Evolutionary conservation across 2,329 filamentous ascomycete genomes (phyloP), one percentile per base, ranked within the genome.

Genomic region (Allantophomopsis cytisporea): DNA sequence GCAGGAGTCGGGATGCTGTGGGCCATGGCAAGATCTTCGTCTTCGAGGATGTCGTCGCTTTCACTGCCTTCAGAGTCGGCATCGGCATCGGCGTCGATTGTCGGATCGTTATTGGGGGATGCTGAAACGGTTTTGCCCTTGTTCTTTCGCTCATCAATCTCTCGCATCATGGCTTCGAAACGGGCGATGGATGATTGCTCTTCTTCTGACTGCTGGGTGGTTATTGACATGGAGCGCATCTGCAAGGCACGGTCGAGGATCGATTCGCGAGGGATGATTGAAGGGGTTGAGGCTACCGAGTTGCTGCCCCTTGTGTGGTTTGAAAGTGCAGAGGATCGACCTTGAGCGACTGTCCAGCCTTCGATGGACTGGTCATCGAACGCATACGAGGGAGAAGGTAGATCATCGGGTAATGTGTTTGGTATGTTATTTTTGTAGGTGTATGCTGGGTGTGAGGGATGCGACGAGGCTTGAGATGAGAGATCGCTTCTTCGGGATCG

Each of bases 161-260:
- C 71, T 16, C 66, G 62, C 76, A 81, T 80, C 34, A 81, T 54
- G 3, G 75, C 76, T 39, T 80, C 76, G 39, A 80, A 81, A 16
- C 73, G 65, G 8, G 75, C 76, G 23, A 80, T 62, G 1, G 76
- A 80, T 46, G 69, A 80, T 13, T 80, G 59, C 42, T 78, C 76
- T 47, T 74, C 74, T 11, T 41, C 46, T n/a, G 48, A 46, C 7
- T 38, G 31, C 11, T 28, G 23, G 11, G 7, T 28, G 11, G 7
- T 28, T 28, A 28, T 28, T 28, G 23, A 28, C 23, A 28, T 28
- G 1, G 56, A 47, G 7, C 71, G 65, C 57, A 80, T 57, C 47
- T 77, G 73, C 48, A 81, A 80, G 0, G 76, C 76, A 31, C 76
- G 61, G 51, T 81, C 76, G n/a, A 80, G 55, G 38, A 81, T 80